Conservation (phyloP, 2,329 filamentous ascomycete genomes). For the Phaeosphaeriaceae sp. region DNA sequence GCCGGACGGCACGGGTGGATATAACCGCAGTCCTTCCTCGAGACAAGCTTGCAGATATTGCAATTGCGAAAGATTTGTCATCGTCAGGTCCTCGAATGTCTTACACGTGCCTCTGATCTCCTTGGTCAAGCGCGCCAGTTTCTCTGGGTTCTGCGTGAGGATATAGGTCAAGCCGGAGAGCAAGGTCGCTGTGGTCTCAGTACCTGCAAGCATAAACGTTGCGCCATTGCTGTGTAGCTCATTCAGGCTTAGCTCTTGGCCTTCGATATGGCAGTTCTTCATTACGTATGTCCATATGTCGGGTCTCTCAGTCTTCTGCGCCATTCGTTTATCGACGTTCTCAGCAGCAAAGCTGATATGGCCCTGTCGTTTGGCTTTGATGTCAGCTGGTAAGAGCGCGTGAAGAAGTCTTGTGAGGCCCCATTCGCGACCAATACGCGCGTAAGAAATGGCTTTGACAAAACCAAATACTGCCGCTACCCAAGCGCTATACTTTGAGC, state of each 20-base stretch:
- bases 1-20: slow-evolving; percentile 51
- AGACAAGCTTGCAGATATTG: slow-evolving; percentile 53
- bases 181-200: slow-evolving; percentile 37
- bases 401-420: slow-evolving; percentile 12
- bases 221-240: slow-evolving; percentile 38
- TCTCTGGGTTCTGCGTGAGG: slow-evolving; percentile 25
- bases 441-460: slow-evolving; percentile 12
- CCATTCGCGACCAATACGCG: slow-evolving; percentile 10
- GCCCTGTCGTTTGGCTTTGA: slow-evolving; percentile 12
- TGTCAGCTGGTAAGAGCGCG: slow-evolving; percentile 6
- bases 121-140: slow-evolving; percentile 19
- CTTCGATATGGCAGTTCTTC: slow-evolving; percentile 22
- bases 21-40: slow-evolving; percentile 53
- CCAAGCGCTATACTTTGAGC: slow-evolving; percentile 35
- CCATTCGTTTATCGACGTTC: slow-evolving; percentile 30
- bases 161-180: slow-evolving; percentile 36
- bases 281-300: slow-evolving; percentile 51
- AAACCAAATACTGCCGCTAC: slow-evolving; percentile 27
- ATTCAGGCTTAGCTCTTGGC: slow-evolving; percentile 15
- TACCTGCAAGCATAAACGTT: slow-evolving; percentile 37
- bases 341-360: slow-evolving; percentile 20
- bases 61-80: slow-evolving; percentile 24
- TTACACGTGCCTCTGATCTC: slow-evolving; percentile 29
- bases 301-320: slow-evolving; percentile 26
- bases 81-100: slow-evolving; percentile 24